Evolutionary conservation across 2,329 filamentous ascomycete species (phyloP).

Genomic region (Pseudocercospora cruenta): DNA sequence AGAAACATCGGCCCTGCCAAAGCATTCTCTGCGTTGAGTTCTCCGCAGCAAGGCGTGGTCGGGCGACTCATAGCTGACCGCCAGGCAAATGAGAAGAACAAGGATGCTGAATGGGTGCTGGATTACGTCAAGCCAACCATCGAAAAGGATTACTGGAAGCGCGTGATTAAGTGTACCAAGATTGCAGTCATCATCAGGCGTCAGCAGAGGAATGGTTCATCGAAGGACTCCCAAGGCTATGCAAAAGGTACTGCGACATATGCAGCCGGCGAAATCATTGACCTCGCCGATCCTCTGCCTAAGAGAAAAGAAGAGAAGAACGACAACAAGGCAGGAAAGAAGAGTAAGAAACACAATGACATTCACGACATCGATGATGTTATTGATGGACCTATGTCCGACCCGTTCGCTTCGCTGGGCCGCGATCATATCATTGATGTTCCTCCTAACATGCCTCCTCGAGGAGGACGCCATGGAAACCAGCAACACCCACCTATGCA

Average conservation of each 20-base stretch:
- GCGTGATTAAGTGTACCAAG: slow-evolving; percentile 1
- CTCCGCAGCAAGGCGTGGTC: slow-evolving; percentile 12
- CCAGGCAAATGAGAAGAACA: slow-evolving; percentile 9
- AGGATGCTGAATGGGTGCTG: slow-evolving; percentile 15
- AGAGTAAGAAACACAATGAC: neutral
- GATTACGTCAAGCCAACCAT: slow-evolving; percentile 8
- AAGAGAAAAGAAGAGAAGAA: slow-evolving; percentile 5
- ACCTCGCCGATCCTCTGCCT: slow-evolving; percentile 8
- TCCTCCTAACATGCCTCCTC: neutral
- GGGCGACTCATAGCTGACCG: slow-evolving; percentile 1
- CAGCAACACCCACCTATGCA: neutral
- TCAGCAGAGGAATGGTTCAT: neutral
- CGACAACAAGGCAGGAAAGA: slow-evolving; percentile 4
- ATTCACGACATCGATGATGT: slow-evolving; percentile 10
- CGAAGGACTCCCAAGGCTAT: neutral
- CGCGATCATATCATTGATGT: slow-evolving; percentile 6
- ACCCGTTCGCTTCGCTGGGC: slow-evolving; percentile 4
- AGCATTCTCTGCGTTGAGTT: slow-evolving; percentile 7
- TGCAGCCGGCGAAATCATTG: slow-evolving; percentile 12
- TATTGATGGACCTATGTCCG: neutral
- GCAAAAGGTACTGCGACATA: slow-evolving; percentile 2
- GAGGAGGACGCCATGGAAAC: neutral
- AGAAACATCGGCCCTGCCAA: slow-evolving; percentile 8
- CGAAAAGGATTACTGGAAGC: slow-evolving; percentile 10
- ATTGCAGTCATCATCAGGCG: slow-evolving; percentile 17